These are phyloP conservation scores for Aspergillus brunneoviolaceus DNA, from an alignment of 2,329 filamentous ascomycete genomes.

Conservation along the genomic window DNA sequence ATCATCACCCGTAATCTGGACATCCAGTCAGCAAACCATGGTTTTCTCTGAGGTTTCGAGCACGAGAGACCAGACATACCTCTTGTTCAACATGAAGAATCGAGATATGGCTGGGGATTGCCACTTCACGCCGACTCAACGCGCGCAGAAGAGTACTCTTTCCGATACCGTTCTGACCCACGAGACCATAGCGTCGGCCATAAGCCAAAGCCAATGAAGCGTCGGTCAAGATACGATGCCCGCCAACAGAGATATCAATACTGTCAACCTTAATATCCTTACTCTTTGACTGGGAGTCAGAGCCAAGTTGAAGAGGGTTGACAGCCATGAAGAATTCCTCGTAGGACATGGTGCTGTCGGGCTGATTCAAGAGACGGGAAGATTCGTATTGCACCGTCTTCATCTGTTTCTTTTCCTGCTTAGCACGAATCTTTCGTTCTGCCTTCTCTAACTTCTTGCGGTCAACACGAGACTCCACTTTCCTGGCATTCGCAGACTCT, in stretches of 20 bases:
- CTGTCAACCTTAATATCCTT: constrained; percentile 99
- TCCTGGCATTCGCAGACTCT: constrained; percentile 86
- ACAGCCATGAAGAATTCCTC: constrained; percentile 99
- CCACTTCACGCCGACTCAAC: constrained; percentile 85
- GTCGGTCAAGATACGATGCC: constrained; percentile 83
- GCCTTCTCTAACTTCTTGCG: constrained; percentile 99
- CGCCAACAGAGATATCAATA: constrained; percentile 90
- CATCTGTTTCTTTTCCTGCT: constrained; percentile 97
- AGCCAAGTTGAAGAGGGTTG: constrained; percentile 87
- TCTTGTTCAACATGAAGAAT: constrained; percentile 99
- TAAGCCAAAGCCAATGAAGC: constrained; percentile 88
- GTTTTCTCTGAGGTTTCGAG: neutral
- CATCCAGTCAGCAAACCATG: constrained; percentile 19
- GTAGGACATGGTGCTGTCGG: constrained; percentile 83
- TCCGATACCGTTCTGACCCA: constrained; percentile 99
- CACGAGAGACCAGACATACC: constrained; percentile 51
- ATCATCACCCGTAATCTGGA: constrained; percentile 86
- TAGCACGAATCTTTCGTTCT: constrained; percentile 93
- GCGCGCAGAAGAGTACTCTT: constrained; percentile 93
- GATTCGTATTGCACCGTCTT: constrained; percentile 98
- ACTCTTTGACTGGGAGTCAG: constrained; percentile 73
- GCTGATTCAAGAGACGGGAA: constrained; percentile 79
- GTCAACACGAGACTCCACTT: constrained; percentile 97
- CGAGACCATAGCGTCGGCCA: constrained; percentile 90
- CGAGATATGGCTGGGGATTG: constrained; percentile 94